phyloP scores from a whole-genome alignment of 129 eudicot genomes.

The Flaveria sonorensis region DNA sequence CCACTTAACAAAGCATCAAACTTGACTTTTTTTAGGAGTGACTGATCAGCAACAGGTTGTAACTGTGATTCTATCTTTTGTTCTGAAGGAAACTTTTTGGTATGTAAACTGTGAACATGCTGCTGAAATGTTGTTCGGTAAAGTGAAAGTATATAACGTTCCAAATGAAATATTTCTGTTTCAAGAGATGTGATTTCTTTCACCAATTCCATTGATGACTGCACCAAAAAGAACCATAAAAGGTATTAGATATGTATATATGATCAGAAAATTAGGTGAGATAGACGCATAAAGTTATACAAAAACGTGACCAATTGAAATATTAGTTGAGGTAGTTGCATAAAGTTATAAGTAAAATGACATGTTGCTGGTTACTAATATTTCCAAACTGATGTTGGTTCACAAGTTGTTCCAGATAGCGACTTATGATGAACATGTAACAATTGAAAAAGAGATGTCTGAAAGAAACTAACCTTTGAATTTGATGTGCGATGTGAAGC shows the following conservation, averaged over 20 bases:
- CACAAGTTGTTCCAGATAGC: constrained; percentile 14
- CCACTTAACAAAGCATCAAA: constrained; percentile 34
- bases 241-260: not conserved
- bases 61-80: constrained; percentile 30
- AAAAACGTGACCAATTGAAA: not conserved
- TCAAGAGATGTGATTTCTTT: constrained; percentile 68
- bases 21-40: constrained; percentile 21
- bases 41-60: constrained; percentile 34
- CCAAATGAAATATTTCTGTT: constrained; percentile 67
- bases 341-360: not conserved
- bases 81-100: constrained; percentile 20
- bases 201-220: constrained; percentile 79
- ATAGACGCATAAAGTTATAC: not conserved
- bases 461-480: constrained; percentile 31
- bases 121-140: constrained; percentile 63
- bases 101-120: constrained; percentile 34
- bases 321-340: not conserved
- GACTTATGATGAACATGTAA: not conserved
- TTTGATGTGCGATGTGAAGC: constrained; percentile 33
- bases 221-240: constrained; percentile 24
- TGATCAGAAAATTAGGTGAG: not conserved
- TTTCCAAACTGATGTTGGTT: not conserved
- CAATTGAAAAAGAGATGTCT: not conserved
- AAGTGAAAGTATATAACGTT: constrained; percentile 69
- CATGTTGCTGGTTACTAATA: not conserved